These are phyloP conservation scores for Dendrobium officinale DNA, from an alignment of 106 monocot species.

Conservation along the genomic window DNA sequence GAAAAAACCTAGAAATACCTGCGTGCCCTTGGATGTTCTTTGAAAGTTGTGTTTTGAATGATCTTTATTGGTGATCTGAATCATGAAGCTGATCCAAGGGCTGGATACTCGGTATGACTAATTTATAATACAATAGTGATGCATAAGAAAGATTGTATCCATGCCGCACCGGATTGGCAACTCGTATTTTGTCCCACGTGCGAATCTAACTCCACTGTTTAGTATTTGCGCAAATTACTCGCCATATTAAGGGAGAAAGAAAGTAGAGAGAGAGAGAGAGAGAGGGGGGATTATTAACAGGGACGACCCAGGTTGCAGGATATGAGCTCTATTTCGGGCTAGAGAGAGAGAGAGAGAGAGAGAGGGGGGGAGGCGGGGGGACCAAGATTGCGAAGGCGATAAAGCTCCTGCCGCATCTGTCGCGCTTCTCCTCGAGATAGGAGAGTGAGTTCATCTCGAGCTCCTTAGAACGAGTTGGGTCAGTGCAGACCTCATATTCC, in stretches of 20 bases:
- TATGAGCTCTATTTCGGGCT: neutral
- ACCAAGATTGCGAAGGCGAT: slow-evolving; percentile 5
- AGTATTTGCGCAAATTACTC: slow-evolving; percentile 5
- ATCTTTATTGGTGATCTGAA: neutral
- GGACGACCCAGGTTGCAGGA: neutral
- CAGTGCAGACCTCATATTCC: neutral
- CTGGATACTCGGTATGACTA: neutral
- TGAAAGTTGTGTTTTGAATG: neutral
- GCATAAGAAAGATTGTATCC: neutral
- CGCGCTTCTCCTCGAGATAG: neutral
- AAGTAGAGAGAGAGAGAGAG: neutral
- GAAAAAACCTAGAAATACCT: too few species aligned
- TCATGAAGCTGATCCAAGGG: neutral
- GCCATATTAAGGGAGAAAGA: neutral
- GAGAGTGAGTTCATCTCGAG: neutral
- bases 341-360: neutral
- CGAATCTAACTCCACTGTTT: neutral
- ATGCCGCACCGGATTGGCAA: neutral
- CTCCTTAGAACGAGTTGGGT: neutral
- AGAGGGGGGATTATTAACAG: neutral
- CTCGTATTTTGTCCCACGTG: neutral
- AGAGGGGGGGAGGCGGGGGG: neutral
- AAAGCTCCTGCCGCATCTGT: neutral
- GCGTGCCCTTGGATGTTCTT: neutral
- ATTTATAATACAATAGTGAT: neutral